Evolutionary conservation across 192 early-diverging fungal species (phyloP).

Genomic region (Dissophora ornata): DNA sequence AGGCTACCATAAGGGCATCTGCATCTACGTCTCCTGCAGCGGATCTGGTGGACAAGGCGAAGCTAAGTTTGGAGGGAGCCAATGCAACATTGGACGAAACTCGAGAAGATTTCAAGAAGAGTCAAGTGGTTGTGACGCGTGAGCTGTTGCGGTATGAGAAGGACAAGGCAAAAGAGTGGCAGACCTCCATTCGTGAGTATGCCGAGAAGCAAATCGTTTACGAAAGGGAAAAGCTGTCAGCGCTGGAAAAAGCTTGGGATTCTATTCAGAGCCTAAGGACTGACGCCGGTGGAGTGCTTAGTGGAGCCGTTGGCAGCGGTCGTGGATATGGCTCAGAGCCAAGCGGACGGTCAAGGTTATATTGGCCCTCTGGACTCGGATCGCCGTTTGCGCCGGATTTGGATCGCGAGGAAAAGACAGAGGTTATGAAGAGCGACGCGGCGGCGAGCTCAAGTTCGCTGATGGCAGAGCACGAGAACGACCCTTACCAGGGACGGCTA

Average conservation of each 20-base stretch:
- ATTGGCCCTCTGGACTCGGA: conserved; percentile 48
- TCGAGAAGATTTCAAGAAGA: conserved; percentile 44
- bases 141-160: conserved; percentile 60
- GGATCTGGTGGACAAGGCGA: conserved; percentile 27
- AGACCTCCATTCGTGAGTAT: conserved; percentile 48
- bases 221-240: conserved; percentile 54
- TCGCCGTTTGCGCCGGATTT: conserved; percentile 37
- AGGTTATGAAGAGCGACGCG: not conserved
- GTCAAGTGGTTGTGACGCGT: conserved; percentile 54
- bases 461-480: not conserved
- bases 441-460: not conserved
- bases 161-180: conserved; percentile 57
- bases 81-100: conserved; percentile 26
- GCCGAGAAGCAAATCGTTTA: conserved; percentile 50
- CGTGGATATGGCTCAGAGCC: not conserved
- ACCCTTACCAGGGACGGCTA: conserved; percentile 17
- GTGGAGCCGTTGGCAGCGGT: not conserved
- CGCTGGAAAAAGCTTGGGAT: conserved; percentile 56
- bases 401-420: not conserved
- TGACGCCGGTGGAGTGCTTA: conserved; percentile 6
- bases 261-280: conserved; percentile 26
- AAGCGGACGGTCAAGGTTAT: conserved; percentile 23
- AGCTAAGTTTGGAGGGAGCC: conserved; percentile 37
- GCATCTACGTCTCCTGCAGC: conserved; percentile 14
- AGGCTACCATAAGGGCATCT: conserved; percentile 39